Evolutionary conservation across 257 asterid genomes (phyloP), one percentile per base, ranked within the genome.

Genomic region (Paulownia fortunei): DNA sequence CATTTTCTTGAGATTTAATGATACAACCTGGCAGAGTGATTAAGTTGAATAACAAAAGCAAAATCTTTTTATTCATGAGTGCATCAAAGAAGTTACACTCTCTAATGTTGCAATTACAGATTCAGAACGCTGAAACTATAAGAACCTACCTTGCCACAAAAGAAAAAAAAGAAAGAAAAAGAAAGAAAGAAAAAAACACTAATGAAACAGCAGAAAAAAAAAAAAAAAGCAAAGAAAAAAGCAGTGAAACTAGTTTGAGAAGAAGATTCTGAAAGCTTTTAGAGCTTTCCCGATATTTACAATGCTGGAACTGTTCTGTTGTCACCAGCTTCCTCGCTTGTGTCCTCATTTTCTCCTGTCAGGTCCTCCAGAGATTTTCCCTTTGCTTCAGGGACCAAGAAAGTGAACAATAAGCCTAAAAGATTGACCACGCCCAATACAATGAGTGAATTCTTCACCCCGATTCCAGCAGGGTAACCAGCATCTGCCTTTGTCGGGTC

Each of bases 361-460:
- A 84, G 21, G 42, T 84, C 83, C 74, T 79, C 85, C 11, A 78
- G 62, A 19, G 83, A 89, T 42, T 82, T 91, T 0, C 94, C 94
- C 72, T 86, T 91, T 0, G 97, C 82, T 77, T 91, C 93, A 1
- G 92, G 94, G 2, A 91, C 97, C 82, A 91, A 85, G 83, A 89
- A 89, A 7, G 91, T 91, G 47, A 80, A 88, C 36, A 89, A 8
- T 64, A 84, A 56, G 0, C 94, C 94, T 3, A 88, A 19, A 4
- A 86, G 47, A 71, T 85, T 89, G 21, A 91, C 39, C 10, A 81
- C 82, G 0, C 77, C 77, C 24, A 72, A 34, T 51, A 72, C 37
- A 6, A 72, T 72, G 0, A 72, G 54, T 34, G 66, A 16, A 16
- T 72, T 72, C 8, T 36, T 72, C 2, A 55, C 66, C 54, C 68